Percentiles rank a stretch among this genome's conserved stretches.
phyloP scores from a whole-genome alignment of 2,329 filamentous ascomycete genomes.

The Dothistroma pini region DNA sequence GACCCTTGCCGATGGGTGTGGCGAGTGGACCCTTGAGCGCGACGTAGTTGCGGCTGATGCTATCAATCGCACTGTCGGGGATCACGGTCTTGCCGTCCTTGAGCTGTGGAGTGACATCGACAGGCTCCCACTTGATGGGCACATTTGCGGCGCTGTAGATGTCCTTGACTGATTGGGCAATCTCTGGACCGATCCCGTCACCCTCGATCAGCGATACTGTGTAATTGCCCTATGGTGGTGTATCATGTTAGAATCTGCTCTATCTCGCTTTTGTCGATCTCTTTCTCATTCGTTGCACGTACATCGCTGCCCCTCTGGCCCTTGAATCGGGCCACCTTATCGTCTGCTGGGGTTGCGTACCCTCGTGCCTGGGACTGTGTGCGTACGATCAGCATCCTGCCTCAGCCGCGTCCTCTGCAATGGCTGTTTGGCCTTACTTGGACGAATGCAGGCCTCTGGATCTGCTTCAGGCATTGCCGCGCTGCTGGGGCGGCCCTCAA shows the following conservation, averaged over 20 bases:
- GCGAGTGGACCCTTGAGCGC: conserved; percentile 97
- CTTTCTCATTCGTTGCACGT: conserved; percentile 39
- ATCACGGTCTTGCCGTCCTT: conserved; percentile 96
- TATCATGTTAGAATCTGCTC: conserved; percentile 10
- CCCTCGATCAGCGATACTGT: conserved; percentile 97
- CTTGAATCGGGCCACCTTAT: conserved; percentile 87
- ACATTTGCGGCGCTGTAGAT: conserved; percentile 96
- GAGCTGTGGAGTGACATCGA: conserved; percentile 90
- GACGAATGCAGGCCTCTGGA: conserved; percentile 14
- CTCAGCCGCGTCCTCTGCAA: neutral
- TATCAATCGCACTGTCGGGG: conserved; percentile 86
- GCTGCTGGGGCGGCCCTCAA: conserved; percentile 11
- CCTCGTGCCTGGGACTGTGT: conserved; percentile 18
- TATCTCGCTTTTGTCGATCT: conserved; percentile 6
- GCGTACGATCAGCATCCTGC: conserved; percentile 6
- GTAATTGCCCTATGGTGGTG: conserved; percentile 71
- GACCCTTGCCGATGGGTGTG: conserved; percentile 97
- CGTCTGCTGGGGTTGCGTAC: conserved; percentile 47
- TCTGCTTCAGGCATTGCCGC: conserved; percentile 15
- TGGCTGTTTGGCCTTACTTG: conserved; percentile 11
- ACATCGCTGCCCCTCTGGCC: conserved; percentile 85
- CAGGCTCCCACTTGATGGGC: conserved; percentile 94
- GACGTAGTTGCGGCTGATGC: conserved; percentile 92
- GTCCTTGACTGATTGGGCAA: conserved; percentile 96
- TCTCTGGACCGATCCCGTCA: conserved; percentile 95